These are phyloP conservation scores for Mycena latifolia DNA, from an alignment of 768 basidiomycete species.

Conservation along the genomic window DNA sequence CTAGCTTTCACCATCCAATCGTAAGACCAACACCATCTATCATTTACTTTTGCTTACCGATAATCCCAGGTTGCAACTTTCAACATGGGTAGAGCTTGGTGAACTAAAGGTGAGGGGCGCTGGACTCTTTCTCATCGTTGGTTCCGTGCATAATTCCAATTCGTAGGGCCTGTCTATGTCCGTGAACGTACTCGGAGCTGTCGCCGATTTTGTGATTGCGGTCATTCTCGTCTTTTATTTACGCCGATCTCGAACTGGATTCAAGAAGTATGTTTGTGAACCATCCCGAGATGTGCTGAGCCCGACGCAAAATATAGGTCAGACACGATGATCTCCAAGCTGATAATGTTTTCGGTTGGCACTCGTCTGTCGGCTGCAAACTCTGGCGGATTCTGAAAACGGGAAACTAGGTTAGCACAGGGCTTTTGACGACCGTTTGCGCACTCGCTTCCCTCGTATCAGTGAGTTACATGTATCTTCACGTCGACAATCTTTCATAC, in stretches of 20 bases:
- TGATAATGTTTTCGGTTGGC: constrained; percentile 52
- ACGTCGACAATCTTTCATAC: constrained; percentile 4
- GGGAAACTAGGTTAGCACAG: constrained; percentile 45
- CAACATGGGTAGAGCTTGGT: constrained; percentile 58
- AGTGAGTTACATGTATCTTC: constrained; percentile 38
- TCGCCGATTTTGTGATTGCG: constrained; percentile 64
- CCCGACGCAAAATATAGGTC: constrained; percentile 44
- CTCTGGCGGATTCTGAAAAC: neutral
- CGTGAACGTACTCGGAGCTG: constrained; percentile 65
- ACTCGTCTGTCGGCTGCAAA: neutral
- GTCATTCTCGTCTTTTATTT: constrained; percentile 62
- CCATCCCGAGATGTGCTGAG: constrained; percentile 28
- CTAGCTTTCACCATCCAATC: constrained; percentile 62
- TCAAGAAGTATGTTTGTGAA: constrained; percentile 55
- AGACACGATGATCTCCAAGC: constrained; percentile 59
- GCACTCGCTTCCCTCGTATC: constrained; percentile 58
- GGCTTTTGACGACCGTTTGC: constrained; percentile 56
- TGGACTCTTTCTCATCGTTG: neutral
- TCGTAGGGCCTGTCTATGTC: constrained; percentile 66
- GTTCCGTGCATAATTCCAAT: constrained; percentile 20
- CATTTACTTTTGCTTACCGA: constrained; percentile 7
- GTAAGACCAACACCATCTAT: constrained; percentile 43
- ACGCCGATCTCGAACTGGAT: constrained; percentile 64
- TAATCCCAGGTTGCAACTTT: constrained; percentile 53
- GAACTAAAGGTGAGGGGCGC: constrained; percentile 54